Evolutionary conservation across 2,329 filamentous ascomycete species (phyloP).

Genomic region (Arthrobotrys sinensis): DNA sequence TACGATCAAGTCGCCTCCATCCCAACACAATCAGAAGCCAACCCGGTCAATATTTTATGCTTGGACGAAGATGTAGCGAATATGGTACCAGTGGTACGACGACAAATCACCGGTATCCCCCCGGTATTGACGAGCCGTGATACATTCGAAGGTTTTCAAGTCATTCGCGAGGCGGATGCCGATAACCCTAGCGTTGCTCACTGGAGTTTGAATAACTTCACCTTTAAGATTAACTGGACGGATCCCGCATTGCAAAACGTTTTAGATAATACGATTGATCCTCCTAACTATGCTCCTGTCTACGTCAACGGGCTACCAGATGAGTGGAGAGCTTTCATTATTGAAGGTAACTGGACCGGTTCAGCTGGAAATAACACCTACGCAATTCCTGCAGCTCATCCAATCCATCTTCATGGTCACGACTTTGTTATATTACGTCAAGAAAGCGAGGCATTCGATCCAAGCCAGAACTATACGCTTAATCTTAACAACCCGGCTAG

Average conservation of each 20-base stretch:
- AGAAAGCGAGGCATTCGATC: constrained; percentile 62
- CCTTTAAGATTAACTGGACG: constrained; percentile 10
- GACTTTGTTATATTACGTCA: constrained; percentile 73
- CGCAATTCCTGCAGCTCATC: constrained; percentile 60
- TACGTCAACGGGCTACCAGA: constrained; percentile 15
- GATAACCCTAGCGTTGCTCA: not conserved
- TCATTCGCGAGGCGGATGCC: not conserved
- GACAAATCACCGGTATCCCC: not conserved
- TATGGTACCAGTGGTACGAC: not conserved
- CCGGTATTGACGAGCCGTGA: not conserved
- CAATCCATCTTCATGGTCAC: constrained; percentile 72
- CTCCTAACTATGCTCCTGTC: constrained; percentile 37
- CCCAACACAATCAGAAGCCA: not conserved
- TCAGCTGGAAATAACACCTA: constrained; percentile 57
- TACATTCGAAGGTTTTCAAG: not conserved
- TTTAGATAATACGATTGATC: constrained; percentile 26
- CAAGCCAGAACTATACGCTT: constrained; percentile 46
- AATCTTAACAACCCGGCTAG: constrained; percentile 67
- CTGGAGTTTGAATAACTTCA: not conserved
- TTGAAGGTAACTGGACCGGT: not conserved
- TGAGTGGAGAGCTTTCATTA: not conserved
- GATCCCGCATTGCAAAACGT: constrained; percentile 3
- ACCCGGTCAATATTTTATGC: not conserved
- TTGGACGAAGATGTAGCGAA: not conserved
- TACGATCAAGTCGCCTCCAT: not conserved